phyloP scores from a whole-genome alignment of 495 filamentous ascomycete species.

The Penicillium goetzii region DNA sequence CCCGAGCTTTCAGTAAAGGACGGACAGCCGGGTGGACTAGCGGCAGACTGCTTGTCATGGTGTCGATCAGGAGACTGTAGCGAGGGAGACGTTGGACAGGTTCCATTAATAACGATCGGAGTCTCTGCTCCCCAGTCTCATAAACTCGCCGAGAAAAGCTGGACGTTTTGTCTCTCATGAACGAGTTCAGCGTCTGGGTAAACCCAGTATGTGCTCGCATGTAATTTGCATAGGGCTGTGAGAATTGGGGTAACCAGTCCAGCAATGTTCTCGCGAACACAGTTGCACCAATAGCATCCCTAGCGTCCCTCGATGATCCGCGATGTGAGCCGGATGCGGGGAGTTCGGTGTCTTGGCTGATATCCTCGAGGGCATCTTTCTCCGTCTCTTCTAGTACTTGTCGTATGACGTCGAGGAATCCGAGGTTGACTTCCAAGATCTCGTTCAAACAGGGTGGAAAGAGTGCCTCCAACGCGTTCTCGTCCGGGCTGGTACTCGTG shows the following conservation, averaged over 20 bases:
- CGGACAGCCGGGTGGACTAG: slow-evolving; percentile 80
- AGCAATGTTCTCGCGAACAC: slow-evolving; percentile 76
- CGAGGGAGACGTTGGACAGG: slow-evolving; percentile 93
- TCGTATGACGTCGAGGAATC: slow-evolving; percentile 74
- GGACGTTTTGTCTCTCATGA: slow-evolving; percentile 72
- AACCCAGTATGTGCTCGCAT: slow-evolving; percentile 84
- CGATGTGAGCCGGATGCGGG: slow-evolving; percentile 38
- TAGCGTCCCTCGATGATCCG: slow-evolving; percentile 45
- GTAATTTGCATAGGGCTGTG: slow-evolving; percentile 86
- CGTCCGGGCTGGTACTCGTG: slow-evolving; percentile 71
- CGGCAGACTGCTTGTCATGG: slow-evolving; percentile 83
- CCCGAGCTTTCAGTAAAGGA: slow-evolving; percentile 78
- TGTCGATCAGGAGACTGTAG: slow-evolving; percentile 94
- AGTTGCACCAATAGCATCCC: slow-evolving; percentile 73
- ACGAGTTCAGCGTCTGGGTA: slow-evolving; percentile 73
- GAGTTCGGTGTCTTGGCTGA: slow-evolving; percentile 58
- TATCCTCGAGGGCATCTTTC: slow-evolving; percentile 71
- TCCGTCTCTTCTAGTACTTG: slow-evolving; percentile 81
- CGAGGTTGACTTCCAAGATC: slow-evolving; percentile 78
- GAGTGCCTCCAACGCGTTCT: slow-evolving; percentile 69
- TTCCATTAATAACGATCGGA: slow-evolving; percentile 94
- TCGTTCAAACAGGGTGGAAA: slow-evolving; percentile 79
- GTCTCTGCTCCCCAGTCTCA: slow-evolving; percentile 83
- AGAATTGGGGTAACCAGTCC: slow-evolving; percentile 90
- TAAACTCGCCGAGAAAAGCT: slow-evolving; percentile 79